Evolutionary conservation across 164 flowering plant genomes (phyloP).

Genomic region (Magnolia sinica): DNA sequence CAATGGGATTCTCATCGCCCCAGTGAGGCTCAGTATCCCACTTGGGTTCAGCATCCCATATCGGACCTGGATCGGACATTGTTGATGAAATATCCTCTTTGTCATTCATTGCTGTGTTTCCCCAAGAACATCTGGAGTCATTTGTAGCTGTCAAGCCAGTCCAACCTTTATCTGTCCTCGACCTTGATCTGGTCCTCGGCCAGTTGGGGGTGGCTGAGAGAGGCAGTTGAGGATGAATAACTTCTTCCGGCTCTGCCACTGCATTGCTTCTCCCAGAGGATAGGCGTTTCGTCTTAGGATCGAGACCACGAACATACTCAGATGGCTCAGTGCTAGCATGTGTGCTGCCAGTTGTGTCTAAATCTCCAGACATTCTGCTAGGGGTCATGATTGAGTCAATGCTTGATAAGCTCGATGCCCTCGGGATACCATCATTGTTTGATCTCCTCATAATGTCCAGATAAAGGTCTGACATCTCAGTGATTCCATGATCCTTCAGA

Average conservation of each 20-base stretch:
- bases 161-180: conserved; percentile 83
- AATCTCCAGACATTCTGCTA: conserved; percentile 79
- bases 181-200: conserved; percentile 93
- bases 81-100: conserved; percentile 97
- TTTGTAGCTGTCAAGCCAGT: conserved; percentile 57
- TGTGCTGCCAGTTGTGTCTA: conserved; percentile 72
- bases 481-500: conserved; percentile 42
- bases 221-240: conserved; percentile 72
- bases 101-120: conserved; percentile 65
- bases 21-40: conserved; percentile 86
- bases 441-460: conserved; percentile 84
- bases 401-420: conserved; percentile 97
- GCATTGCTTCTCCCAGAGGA: conserved; percentile 79
- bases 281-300: conserved; percentile 78
- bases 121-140: conserved; percentile 80
- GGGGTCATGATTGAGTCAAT: conserved; percentile 98
- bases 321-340: conserved; percentile 91
- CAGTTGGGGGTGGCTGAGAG: conserved; percentile 79
- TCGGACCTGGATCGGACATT: conserved; percentile 96
- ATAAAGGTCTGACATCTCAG: conserved; percentile 81
- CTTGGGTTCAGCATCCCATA: conserved; percentile 97
- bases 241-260: conserved; percentile 68
- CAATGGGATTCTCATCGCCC: conserved; percentile 59
- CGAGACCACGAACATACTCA: conserved; percentile 87
- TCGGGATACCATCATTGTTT: conserved; percentile 70